Conservation (phyloP, 2,329 filamentous ascomycete genomes). For the Ophiostoma sp. region DNA sequence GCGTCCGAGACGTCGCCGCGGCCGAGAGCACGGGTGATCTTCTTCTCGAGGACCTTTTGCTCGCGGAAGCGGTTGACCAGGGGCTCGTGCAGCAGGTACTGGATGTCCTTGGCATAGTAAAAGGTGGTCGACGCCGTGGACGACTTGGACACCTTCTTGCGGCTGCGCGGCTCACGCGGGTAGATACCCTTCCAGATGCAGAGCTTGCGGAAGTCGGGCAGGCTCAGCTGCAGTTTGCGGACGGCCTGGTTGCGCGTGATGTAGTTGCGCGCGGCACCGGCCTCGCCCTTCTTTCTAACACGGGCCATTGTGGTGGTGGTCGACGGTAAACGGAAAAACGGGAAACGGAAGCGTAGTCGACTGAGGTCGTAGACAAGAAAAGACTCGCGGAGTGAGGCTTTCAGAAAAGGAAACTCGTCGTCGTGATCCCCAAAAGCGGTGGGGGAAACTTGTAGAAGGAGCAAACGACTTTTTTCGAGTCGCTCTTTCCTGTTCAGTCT, state of each 20-base stretch:
- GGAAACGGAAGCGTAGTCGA: not conserved
- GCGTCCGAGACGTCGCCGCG: constrained; percentile 88
- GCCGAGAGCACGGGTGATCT: constrained; percentile 88
- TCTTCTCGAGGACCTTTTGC: constrained; percentile 94
- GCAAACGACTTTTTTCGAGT: constrained; percentile 5
- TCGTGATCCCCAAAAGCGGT: constrained; percentile 17
- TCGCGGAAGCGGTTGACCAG: constrained; percentile 92
- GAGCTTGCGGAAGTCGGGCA: constrained; percentile 94
- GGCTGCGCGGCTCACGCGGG: constrained; percentile 90
- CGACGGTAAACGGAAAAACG: not conserved
- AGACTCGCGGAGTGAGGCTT: not conserved
- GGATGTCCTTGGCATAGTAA: constrained; percentile 88
- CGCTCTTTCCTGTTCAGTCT: constrained; percentile 7
- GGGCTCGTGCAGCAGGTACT: constrained; percentile 95
- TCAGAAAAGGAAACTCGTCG: constrained; percentile 14
- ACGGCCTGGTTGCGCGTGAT: constrained; percentile 95
- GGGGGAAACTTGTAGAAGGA: constrained; percentile 14
- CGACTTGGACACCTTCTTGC: constrained; percentile 93
- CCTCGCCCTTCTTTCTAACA: constrained; percentile 87
- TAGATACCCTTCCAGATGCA: constrained; percentile 99
- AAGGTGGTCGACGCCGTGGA: constrained; percentile 90
- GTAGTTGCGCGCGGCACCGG: constrained; percentile 96
- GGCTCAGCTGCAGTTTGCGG: constrained; percentile 93
- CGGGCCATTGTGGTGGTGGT: constrained; percentile 52
- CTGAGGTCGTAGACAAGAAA: not conserved